A percentile compares a stretch with the other conserved stretches of the same genome.
Conservation (phyloP, 257 asterid species). For the Marsdenia floribunda region DNA sequence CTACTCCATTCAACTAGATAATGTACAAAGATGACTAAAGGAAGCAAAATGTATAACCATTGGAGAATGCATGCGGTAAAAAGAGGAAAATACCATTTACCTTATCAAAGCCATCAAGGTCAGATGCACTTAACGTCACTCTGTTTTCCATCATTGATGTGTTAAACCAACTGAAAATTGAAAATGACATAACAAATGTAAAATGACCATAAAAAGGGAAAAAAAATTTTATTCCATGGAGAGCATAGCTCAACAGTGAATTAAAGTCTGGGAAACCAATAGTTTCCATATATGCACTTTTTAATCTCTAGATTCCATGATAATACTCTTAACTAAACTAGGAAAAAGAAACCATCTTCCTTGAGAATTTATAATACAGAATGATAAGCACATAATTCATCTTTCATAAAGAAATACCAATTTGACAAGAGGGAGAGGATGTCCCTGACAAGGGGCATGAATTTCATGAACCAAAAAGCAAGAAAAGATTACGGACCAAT, state of each 20-base stretch:
- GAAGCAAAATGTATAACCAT: constrained; percentile 5
- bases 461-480: constrained; percentile 11
- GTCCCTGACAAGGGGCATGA: background rate
- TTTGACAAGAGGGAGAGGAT: too few species aligned
- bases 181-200: constrained; percentile 5
- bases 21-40: background rate
- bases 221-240: background rate
- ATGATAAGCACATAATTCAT: background rate
- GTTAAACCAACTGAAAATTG: constrained; percentile 78
- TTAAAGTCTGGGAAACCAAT: background rate
- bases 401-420: background rate
- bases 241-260: background rate
- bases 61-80: background rate
- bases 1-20: background rate
- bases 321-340: background rate
- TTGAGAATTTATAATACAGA: background rate
- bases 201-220: background rate
- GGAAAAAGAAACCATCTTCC: background rate
- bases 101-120: constrained; percentile 77
- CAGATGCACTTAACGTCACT: constrained; percentile 45
- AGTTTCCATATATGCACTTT: background rate
- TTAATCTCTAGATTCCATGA: background rate
- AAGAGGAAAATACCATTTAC: constrained; percentile 32
- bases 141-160: constrained; percentile 91
- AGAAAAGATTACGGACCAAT: constrained; percentile 54